These are phyloP conservation scores for Aristolochia californica DNA, from an alignment of 164 flowering plant genomes.

Conservation along the genomic window DNA sequence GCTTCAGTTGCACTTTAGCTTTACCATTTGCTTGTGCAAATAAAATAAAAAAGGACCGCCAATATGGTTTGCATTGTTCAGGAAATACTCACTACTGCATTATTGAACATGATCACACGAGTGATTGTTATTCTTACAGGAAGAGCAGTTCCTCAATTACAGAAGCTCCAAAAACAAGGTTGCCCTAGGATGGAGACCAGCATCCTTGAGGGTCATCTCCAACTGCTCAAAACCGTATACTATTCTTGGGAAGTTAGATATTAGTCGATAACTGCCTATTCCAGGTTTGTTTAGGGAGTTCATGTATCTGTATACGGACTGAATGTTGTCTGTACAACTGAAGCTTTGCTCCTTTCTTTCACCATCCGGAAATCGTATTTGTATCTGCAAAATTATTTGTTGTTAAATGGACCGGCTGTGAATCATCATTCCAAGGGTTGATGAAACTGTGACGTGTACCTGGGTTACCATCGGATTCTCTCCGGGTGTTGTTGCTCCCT, in stretches of 20 bases:
- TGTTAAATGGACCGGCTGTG: too few relatives aligned
- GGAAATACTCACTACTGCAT: neutral
- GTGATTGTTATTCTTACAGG: neutral
- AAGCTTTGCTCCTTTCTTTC: constrained; percentile 55
- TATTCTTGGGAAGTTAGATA: constrained; percentile 64
- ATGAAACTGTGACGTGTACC: constrained; percentile 18
- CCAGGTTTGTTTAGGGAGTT: constrained; percentile 51
- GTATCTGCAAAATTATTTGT: constrained; percentile 30
- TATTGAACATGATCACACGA: neutral
- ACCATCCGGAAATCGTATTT: constrained; percentile 61
- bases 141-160: constrained; percentile 3
- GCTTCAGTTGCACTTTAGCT: too few relatives aligned
- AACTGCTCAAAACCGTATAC: constrained; percentile 50
- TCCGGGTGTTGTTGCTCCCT: constrained; percentile 8
- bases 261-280: constrained; percentile 38
- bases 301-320: constrained; percentile 42
- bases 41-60: too few relatives aligned
- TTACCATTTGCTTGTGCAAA: too few relatives aligned
- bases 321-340: constrained; percentile 34
- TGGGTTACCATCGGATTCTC: constrained; percentile 24
- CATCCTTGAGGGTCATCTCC: constrained; percentile 49
- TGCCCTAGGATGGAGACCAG: constrained; percentile 57
- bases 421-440: neutral
- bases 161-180: constrained; percentile 56
- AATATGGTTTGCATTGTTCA: too few relatives aligned